Evolutionary conservation across 768 basidiomycete species (phyloP), one percentile per base, ranked within the genome.

Genomic region (Pleurotus citrinopileatus): DNA sequence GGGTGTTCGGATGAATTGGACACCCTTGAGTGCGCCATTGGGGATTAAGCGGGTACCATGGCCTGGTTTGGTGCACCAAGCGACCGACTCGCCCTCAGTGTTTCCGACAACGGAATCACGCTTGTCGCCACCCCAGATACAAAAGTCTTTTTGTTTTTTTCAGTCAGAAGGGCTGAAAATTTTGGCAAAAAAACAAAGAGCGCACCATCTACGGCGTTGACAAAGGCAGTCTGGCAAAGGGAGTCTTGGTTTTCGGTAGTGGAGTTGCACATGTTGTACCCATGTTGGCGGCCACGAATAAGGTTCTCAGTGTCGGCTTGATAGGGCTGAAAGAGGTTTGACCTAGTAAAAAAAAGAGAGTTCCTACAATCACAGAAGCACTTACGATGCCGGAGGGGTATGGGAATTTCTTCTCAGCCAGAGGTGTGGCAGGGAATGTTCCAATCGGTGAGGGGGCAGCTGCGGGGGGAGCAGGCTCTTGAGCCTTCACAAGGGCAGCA

Each of bases 81-180:
- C 82, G 8, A 93, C 86, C 61, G 82, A 83, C 63, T 82, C 73
- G 37, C 78, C 83, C 64, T 94, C 91, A 2, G 78, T 79, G 55
- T 87, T 76, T 28, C 77, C 85, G 40, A 93, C 83, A 15, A 70
- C 66, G 12, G 77, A 72, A 64, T 81, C 73, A 3, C 78, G 71
- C n/a, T 68, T 67, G 1, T 73, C 59, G 0, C 85, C 79, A 26
- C 74, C 83, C 82, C 84, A 89, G 0, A 89, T 60, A 58, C 87
- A 89, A 67, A 86, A 89, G 61, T 89, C 87, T n/a, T n/a, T n/a
- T n/a, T n/a, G n/a, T n/a, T n/a, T n/a, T n/a, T 89, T 42, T 57
- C 23, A 12, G 62, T 55, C 57, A 54, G 1, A 20, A 45, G 20
- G 23, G 43, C 12, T 17, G 3, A 3, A 25, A 9, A 23, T 1